Evolutionary conservation across 31 red algal genomes (phyloP).

Genomic region (Porphyra umbilicalis): DNA sequence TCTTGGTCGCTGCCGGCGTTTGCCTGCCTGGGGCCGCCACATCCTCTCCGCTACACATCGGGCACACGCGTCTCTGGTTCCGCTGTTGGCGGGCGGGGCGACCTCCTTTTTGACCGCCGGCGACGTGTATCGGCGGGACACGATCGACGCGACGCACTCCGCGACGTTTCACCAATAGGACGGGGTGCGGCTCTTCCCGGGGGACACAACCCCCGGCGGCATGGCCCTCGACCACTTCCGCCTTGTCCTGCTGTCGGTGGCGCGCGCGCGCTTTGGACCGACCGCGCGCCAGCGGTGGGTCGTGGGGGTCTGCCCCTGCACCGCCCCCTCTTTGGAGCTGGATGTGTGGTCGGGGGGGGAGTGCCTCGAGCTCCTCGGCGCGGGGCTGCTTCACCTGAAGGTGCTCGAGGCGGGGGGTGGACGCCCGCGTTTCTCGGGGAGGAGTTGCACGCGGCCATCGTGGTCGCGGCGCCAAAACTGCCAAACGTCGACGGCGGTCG

Average conservation of each 20-base stretch:
- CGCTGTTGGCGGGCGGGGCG: conserved; percentile 31
- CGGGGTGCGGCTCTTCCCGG: conserved; percentile 46
- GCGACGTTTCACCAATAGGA: conserved; percentile 96
- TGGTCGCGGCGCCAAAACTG: no score
- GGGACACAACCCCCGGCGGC: conserved; percentile 19
- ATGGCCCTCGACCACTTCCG: conserved; percentile 25
- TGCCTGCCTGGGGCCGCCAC: no score
- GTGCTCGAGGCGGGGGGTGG: conserved; percentile 48
- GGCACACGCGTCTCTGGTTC: no score
- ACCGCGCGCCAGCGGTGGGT: conserved; percentile 62
- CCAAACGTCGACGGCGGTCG: no score
- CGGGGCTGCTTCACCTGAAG: conserved; percentile 45
- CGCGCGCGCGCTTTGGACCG: conserved; percentile 49
- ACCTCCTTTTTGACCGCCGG: conserved; percentile 51
- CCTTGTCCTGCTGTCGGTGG: no score
- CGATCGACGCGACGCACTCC: conserved; percentile 84
- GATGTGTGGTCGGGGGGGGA: conserved; percentile 79
- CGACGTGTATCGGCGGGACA: conserved; percentile 93
- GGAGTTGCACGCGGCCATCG: no score
- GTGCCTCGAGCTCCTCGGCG: conserved; percentile 88
- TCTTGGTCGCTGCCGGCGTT: no score
- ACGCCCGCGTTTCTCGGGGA: no score
- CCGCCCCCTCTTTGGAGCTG: conserved; percentile 65
- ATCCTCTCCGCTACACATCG: no score
- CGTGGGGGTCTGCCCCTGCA: conserved; percentile 79